These are phyloP conservation scores for Rhodotorula taiwanensis DNA, from an alignment of 768 basidiomycete species.

Conservation along the genomic window DNA sequence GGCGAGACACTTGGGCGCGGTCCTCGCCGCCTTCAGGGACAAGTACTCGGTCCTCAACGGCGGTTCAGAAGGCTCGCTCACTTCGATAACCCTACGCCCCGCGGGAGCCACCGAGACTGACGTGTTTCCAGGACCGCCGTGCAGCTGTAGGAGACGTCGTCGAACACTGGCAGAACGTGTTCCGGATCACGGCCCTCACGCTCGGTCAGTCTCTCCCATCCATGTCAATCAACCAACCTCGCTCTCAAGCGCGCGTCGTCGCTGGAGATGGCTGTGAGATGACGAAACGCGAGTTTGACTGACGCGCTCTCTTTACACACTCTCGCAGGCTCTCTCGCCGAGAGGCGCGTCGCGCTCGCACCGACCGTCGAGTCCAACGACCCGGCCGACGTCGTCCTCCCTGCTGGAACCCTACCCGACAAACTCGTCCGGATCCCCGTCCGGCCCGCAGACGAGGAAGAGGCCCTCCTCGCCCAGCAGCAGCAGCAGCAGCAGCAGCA, in stretches of 20 bases:
- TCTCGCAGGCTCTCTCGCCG: slow-evolving; percentile 17
- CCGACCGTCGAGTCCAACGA: not conserved
- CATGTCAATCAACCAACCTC: no score
- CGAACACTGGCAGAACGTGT: slow-evolving; percentile 40
- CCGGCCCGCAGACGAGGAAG: not conserved
- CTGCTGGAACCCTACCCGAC: slow-evolving; percentile 18
- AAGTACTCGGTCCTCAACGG: slow-evolving; percentile 29
- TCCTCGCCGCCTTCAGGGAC: slow-evolving; percentile 19
- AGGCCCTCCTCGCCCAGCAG: not conserved
- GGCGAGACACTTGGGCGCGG: slow-evolving; percentile 9
- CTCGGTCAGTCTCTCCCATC: slow-evolving; percentile 21
- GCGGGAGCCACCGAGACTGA: not conserved
- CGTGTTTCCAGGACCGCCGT: accelerated
- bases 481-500: not conserved
- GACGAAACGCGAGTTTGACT: no score
- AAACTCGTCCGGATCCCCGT: slow-evolving; percentile 32
- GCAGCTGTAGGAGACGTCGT: slow-evolving; percentile 37
- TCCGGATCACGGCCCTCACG: slow-evolving; percentile 36
- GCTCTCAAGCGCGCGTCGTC: no score
- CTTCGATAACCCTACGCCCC: not conserved
- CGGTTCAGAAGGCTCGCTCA: slow-evolving; percentile 30
- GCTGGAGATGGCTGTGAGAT: no score
- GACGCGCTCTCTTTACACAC: not conserved
- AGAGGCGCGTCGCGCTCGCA: not conserved
- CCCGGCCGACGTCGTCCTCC: not conserved